Conservation (phyloP, 306 rosid species). For the Fragaria iinumae region DNA sequence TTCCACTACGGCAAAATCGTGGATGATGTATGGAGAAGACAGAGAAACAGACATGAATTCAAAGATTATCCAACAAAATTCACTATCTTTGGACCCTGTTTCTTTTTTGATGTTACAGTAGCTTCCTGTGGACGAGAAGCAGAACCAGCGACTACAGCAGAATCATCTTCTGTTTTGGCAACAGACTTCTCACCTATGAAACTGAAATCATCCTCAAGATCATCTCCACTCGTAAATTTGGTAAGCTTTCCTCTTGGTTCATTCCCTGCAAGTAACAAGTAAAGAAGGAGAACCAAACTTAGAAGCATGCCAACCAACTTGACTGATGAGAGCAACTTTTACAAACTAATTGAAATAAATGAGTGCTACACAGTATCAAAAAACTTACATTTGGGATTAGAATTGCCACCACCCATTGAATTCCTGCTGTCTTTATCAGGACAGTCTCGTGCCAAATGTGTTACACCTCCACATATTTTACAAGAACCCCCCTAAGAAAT, state of each 20-base stretch:
- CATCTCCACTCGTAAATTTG: slow-evolving; percentile 76
- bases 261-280: slow-evolving; percentile 44
- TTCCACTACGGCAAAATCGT: slow-evolving; percentile 6
- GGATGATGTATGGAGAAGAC: background rate
- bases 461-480: slow-evolving; percentile 86
- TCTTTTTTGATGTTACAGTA: slow-evolving; percentile 52
- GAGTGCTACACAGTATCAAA: background rate
- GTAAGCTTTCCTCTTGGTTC: slow-evolving; percentile 47
- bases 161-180: slow-evolving; percentile 33
- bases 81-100: slow-evolving; percentile 69
- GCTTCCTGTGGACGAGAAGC: slow-evolving; percentile 23
- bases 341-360: background rate
- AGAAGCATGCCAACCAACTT: background rate
- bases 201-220: slow-evolving; percentile 79
- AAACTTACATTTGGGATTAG: slow-evolving; percentile 37
- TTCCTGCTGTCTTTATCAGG: slow-evolving; percentile 55
- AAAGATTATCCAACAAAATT: slow-evolving; percentile 46
- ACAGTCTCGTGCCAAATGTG: slow-evolving; percentile 95
- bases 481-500: slow-evolving; percentile 81
- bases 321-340: background rate
- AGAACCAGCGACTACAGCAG: slow-evolving; percentile 29
- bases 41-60: slow-evolving; percentile 1
- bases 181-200: slow-evolving; percentile 30
- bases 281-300: slow-evolving; percentile 7
- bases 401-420: slow-evolving; percentile 28